Conservation (phyloP, 2,329 filamentous ascomycete species). For the Cladosporium sp. region DNA sequence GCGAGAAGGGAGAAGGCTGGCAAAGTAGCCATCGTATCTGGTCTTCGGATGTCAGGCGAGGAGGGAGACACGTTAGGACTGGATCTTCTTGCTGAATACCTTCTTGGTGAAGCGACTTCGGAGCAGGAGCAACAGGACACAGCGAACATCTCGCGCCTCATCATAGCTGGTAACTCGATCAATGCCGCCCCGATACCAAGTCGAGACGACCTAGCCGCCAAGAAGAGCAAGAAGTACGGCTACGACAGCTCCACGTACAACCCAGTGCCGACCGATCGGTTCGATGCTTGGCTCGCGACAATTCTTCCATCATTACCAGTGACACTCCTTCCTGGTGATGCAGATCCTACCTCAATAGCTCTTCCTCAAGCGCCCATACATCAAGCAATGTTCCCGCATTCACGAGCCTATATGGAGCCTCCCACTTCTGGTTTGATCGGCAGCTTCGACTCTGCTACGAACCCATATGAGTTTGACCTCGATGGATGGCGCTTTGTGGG, state of each 20-base stretch:
- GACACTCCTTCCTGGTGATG: conserved; percentile 77
- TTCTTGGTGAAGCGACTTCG: conserved; percentile 75
- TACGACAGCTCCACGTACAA: conserved; percentile 91
- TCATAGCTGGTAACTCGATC: conserved; percentile 90
- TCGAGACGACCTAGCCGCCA: conserved; percentile 42
- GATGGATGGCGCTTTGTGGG: conserved; percentile 86
- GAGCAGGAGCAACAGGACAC: conserved; percentile 56
- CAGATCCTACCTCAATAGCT: conserved; percentile 83
- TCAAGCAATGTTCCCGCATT: conserved; percentile 78
- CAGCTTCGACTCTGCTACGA: conserved; percentile 87
- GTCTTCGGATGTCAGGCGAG: conserved; percentile 74
- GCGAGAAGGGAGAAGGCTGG: conserved; percentile 44
- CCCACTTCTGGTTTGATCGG: conserved; percentile 44
- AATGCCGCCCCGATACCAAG: conserved; percentile 44
- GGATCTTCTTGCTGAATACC: conserved; percentile 76
- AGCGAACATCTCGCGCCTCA: conserved; percentile 71
- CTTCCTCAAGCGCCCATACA: conserved; percentile 93
- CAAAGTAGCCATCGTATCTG: conserved; percentile 86
- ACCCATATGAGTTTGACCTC: conserved; percentile 86
- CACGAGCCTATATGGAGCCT: conserved; percentile 62
- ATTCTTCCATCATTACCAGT: conserved; percentile 83
- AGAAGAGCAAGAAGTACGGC: conserved; percentile 75
- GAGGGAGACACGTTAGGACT: conserved; percentile 71
- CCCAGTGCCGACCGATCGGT: conserved; percentile 71
- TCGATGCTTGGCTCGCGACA: conserved; percentile 77